Evolutionary conservation across 2,329 filamentous ascomycete species (phyloP), one percentile per base, ranked within the genome.

Genomic region (Eurotiales sp.): DNA sequence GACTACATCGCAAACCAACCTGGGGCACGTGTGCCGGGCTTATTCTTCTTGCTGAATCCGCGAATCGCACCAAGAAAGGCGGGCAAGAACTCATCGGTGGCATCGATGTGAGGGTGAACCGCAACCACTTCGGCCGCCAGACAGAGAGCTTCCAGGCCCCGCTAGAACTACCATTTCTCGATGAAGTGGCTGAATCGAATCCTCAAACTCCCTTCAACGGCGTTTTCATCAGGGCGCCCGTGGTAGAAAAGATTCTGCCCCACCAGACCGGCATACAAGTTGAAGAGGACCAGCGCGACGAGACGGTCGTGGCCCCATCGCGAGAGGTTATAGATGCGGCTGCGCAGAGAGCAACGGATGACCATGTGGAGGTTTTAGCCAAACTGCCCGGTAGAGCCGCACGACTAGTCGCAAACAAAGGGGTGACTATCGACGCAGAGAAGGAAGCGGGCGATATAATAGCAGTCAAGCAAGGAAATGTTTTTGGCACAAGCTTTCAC

Each of bases 1-100:
- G 88, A 64, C 75, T 88, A 36, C 75, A 83, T 47, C 83, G 86
- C 59, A 90, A 87, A 60, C 91, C 91, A 10, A 88, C 87, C 21
- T 99, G 92, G 92, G 93, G 93, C 51, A 97, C 93, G 17, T 99
- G 93, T 68, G 93, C 93, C 11, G 93, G 93, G 8, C 80, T 97
- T 52, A 96, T 99, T 60, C 76, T 97, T 44, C 84, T 99, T 45
- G 87, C 90, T 2, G 88, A 96, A 63, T 84, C 87, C 53, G 92
- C 90, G 45, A 95, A 92, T 67, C 82, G 86, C 56, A 90, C 88
- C 32, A 97, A 96, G 68, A 85, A 87, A 62, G 90, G 90, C 39
- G 92, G 92, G 0, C 93, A 97, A 69, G 90, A 96, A 54, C 79
- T 97, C 49, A 90, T 99, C 56, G 93, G 93, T 12, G 93, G 93